Conservation (phyloP, 2,329 filamentous ascomycete species). For the Elsinoe ampelina region DNA sequence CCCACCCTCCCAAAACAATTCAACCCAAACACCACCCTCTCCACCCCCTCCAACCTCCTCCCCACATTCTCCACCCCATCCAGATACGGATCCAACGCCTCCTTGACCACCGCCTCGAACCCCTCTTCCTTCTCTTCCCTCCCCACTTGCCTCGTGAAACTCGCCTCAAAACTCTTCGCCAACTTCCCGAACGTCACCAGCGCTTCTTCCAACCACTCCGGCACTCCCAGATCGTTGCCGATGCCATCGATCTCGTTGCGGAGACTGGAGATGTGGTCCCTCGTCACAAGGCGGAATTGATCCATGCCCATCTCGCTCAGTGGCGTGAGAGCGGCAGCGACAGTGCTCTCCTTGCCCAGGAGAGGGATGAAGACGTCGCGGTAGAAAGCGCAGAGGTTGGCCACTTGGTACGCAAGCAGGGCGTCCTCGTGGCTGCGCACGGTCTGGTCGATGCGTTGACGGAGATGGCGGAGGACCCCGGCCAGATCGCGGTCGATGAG, state of each 20-base stretch:
- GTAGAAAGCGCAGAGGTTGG: slow-evolving; percentile 86
- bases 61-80: slow-evolving; percentile 63
- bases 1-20: slow-evolving; percentile 60
- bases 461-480: slow-evolving; percentile 72
- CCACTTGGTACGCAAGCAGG: slow-evolving; percentile 78
- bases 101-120: slow-evolving; percentile 65
- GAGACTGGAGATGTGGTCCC: slow-evolving; percentile 66
- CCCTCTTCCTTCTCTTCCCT: slow-evolving; percentile 47
- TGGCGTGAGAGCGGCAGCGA: slow-evolving; percentile 58
- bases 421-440: slow-evolving; percentile 88
- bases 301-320: slow-evolving; percentile 69
- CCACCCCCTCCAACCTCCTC: slow-evolving; percentile 49
- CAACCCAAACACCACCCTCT: slow-evolving; percentile 56
- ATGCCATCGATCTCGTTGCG: slow-evolving; percentile 62
- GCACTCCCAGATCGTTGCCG: slow-evolving; percentile 64
- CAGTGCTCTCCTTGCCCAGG: slow-evolving; percentile 56
- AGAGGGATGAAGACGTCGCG: slow-evolving; percentile 73
- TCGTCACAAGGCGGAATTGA: slow-evolving; percentile 73
- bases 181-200: slow-evolving; percentile 68
- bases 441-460: slow-evolving; percentile 82
- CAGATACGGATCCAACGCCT: slow-evolving; percentile 80
- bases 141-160: slow-evolving; percentile 47
- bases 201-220: slow-evolving; percentile 71
- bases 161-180: slow-evolving; percentile 80
- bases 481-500: slow-evolving; percentile 79